Percentiles rank a stretch among this genome's conserved stretches.
Conservation (phyloP, 495 filamentous ascomycete species). For the Penicillium cinerascens region DNA sequence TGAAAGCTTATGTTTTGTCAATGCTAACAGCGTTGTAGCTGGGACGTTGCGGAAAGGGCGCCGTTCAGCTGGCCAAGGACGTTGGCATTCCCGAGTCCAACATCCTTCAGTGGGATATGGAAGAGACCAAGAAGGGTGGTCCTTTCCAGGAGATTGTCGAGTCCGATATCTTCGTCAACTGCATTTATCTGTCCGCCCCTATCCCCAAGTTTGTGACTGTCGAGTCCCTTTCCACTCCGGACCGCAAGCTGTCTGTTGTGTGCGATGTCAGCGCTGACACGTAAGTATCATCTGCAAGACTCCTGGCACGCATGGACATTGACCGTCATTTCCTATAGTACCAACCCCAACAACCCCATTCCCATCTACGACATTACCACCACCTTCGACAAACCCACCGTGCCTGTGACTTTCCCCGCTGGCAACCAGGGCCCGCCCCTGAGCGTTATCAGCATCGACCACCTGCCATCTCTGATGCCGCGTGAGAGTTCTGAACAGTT, state of each 20-base stretch:
- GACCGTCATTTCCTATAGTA: slow-evolving; percentile 27
- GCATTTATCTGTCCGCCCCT: slow-evolving; percentile 74
- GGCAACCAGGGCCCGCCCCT: slow-evolving; percentile 54
- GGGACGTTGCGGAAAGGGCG: slow-evolving; percentile 83
- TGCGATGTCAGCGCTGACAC: slow-evolving; percentile 83
- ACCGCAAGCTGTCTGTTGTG: slow-evolving; percentile 75
- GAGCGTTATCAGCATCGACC: slow-evolving; percentile 84
- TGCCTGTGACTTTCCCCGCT: slow-evolving; percentile 57
- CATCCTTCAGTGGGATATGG: slow-evolving; percentile 89
- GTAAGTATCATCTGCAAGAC: slow-evolving; percentile 17
- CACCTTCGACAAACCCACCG: slow-evolving; percentile 80
- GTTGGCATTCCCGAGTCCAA: slow-evolving; percentile 70
- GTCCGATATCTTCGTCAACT: slow-evolving; percentile 78
- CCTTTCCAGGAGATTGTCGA: slow-evolving; percentile 82
- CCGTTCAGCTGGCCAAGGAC: slow-evolving; percentile 73
- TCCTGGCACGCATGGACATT: neutral
- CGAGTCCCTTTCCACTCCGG: slow-evolving; percentile 62
- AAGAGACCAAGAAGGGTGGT: slow-evolving; percentile 72
- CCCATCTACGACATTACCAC: slow-evolving; percentile 82
- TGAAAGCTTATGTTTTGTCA: neutral
- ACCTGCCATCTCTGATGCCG: slow-evolving; percentile 82
- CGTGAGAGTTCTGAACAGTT: slow-evolving; percentile 87
- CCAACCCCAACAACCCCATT: slow-evolving; percentile 72
- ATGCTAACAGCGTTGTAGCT: slow-evolving; percentile 35
- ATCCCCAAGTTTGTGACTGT: slow-evolving; percentile 66